Percentiles rank a stretch among this genome's conserved stretches.
Conservation (phyloP, 1,139 yeast genomes). For the Zygosaccharomyces sapae region DNA sequence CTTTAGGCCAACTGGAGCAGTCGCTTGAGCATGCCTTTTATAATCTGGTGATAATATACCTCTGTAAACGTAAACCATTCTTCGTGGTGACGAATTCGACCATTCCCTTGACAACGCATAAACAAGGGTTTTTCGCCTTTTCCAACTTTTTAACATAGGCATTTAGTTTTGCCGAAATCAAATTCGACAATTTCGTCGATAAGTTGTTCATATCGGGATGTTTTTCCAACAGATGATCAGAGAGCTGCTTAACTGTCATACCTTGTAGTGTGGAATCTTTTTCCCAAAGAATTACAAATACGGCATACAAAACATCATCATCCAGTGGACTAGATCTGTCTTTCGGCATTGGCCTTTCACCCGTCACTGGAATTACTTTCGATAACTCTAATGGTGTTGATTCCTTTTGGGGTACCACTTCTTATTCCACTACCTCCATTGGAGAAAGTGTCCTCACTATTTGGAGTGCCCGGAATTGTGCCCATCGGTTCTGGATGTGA, state of each 20-base stretch:
- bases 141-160: conserved; percentile 82
- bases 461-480: conserved; percentile 13
- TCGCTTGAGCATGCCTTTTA: conserved; percentile 61
- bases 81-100: conserved; percentile 83
- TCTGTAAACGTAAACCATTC: conserved; percentile 83
- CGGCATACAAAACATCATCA: conserved; percentile 71
- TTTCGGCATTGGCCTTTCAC: conserved; percentile 70
- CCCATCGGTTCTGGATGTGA: conserved; percentile 11
- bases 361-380: conserved; percentile 74
- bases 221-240: conserved; percentile 65
- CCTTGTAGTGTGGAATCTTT: conserved; percentile 65
- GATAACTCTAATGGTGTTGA: conserved; percentile 65
- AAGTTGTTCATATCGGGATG: conserved; percentile 80
- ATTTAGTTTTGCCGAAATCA: conserved; percentile 77
- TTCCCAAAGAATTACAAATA: conserved; percentile 64
- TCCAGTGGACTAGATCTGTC: conserved; percentile 62
- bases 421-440: conserved; percentile 13
- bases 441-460: conserved; percentile 14
- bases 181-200: conserved; percentile 74
- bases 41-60: conserved; percentile 70
- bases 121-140: conserved; percentile 63
- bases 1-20: conserved; percentile 29
- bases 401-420: conserved; percentile 15
- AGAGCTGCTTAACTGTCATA: conserved; percentile 80
- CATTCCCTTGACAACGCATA: conserved; percentile 79